Conservation (phyloP, 495 filamentous ascomycete species). For the Chaetomium fimeti region DNA sequence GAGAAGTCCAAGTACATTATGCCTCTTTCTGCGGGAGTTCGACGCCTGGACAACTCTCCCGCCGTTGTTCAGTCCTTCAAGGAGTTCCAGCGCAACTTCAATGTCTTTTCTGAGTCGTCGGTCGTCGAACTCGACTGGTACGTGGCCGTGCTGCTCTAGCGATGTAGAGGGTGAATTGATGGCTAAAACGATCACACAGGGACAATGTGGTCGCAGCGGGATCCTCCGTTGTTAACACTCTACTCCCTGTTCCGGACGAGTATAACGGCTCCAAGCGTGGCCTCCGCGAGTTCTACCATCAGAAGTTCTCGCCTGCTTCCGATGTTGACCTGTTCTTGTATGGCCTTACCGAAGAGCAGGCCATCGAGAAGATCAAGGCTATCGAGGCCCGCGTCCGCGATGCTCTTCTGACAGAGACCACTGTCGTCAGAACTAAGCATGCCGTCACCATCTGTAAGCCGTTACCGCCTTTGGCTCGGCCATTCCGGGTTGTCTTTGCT, state of each 20-base stretch:
- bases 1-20: constrained; percentile 69
- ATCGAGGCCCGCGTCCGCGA: constrained; percentile 70
- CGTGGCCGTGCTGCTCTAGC: background rate
- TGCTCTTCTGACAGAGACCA: constrained; percentile 71
- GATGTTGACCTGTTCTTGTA: constrained; percentile 86
- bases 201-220: constrained; percentile 73
- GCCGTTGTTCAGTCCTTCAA: constrained; percentile 62
- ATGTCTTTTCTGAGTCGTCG: constrained; percentile 69
- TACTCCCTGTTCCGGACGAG: constrained; percentile 67
- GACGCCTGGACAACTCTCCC: constrained; percentile 58
- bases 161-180: background rate
- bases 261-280: constrained; percentile 62
- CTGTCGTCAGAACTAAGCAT: constrained; percentile 75
- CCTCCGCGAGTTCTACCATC: constrained; percentile 72
- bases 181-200: background rate
- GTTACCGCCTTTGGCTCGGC: constrained; percentile 1
- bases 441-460: constrained; percentile 67
- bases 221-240: constrained; percentile 69
- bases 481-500: background rate
- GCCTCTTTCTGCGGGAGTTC: constrained; percentile 56
- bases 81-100: constrained; percentile 74
- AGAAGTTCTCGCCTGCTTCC: constrained; percentile 73
- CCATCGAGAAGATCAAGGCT: constrained; percentile 74
- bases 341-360: constrained; percentile 68
- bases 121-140: constrained; percentile 66